phyloP scores from a whole-genome alignment of 768 basidiomycete genomes.

The Pleurotus ostreatus region DNA sequence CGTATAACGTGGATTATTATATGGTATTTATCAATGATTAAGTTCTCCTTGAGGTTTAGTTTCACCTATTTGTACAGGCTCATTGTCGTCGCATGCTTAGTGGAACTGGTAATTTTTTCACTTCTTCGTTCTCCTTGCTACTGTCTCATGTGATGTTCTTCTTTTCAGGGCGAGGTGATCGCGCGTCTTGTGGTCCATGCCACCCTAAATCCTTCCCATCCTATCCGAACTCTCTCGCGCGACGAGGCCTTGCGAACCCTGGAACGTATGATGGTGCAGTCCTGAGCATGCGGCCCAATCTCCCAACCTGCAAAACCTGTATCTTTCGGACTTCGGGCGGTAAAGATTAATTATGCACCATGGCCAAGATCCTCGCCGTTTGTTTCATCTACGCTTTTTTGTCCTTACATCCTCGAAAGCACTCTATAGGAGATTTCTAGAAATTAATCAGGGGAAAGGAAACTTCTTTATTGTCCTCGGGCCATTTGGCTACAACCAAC shows the following conservation, averaged over 20 bases:
- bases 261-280: slow-evolving; percentile 32
- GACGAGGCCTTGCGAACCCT: slow-evolving; percentile 38
- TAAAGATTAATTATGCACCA: no score
- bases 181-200: slow-evolving; percentile 74
- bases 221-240: slow-evolving; percentile 22
- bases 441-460: no score
- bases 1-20: slow-evolving; percentile 69
- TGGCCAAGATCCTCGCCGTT: no score
- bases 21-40: slow-evolving; percentile 28
- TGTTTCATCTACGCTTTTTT: no score
- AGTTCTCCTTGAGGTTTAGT: background rate
- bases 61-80: slow-evolving; percentile 49
- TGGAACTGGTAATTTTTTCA: slow-evolving; percentile 56
- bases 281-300: background rate
- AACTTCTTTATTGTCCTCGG: no score
- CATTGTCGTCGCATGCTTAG: slow-evolving; percentile 85
- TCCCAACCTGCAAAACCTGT: background rate
- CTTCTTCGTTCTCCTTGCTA: background rate
- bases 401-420: no score
- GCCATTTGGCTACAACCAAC: no score
- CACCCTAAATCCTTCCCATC: slow-evolving; percentile 24
- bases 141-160: background rate
- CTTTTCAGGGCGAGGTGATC: slow-evolving; percentile 69
- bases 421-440: no score
- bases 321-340: background rate